Conservation (phyloP, 75 land plant genomes). For the Picea sitchensis region DNA sequence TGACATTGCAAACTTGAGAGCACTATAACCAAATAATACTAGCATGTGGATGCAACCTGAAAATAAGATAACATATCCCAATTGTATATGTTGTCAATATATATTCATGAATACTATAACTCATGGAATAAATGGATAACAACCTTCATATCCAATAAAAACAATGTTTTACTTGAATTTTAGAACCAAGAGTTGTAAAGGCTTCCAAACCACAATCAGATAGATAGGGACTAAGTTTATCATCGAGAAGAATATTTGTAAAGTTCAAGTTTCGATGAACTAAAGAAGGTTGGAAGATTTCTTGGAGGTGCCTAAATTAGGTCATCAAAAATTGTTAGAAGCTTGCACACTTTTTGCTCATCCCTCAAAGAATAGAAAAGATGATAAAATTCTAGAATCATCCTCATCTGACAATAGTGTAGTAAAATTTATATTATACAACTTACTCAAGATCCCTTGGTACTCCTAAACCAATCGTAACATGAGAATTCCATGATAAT, state of each 20-base stretch:
- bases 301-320: constrained; percentile 71
- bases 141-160: neutral
- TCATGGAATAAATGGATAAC: neutral
- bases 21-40: constrained; percentile 52
- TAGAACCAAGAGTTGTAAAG: constrained; percentile 31
- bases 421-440: neutral
- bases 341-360: neutral
- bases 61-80: neutral
- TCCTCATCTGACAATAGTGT: neutral
- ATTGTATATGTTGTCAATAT: neutral
- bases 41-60: constrained; percentile 38
- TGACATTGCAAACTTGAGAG: constrained; percentile 58
- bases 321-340: neutral
- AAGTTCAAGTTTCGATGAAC: constrained; percentile 73
- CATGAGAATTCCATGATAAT: constrained; percentile 78
- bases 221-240: constrained; percentile 53
- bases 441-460: constrained; percentile 91
- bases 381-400: neutral
- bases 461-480: constrained; percentile 73
- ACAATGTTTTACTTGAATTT: constrained; percentile 28
- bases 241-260: constrained; percentile 76
- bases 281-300: constrained; percentile 56
- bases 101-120: neutral
- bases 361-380: neutral
- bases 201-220: constrained; percentile 77